Evolutionary conservation across 2,329 filamentous ascomycete species (phyloP), one percentile per base, ranked within the genome.

Genomic region (Fusarium mundagurra): DNA sequence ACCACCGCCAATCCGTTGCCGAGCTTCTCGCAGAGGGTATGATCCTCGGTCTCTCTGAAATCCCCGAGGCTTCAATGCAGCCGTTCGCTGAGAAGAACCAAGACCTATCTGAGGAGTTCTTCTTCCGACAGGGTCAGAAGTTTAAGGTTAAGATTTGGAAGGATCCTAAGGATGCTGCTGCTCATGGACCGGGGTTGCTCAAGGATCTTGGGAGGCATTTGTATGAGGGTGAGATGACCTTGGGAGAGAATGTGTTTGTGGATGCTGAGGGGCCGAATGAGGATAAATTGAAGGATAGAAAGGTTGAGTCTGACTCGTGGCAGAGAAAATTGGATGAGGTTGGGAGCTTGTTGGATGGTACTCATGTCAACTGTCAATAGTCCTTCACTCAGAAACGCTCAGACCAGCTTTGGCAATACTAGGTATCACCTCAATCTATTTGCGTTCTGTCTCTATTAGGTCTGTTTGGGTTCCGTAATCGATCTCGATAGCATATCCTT

Each of bases 11-110:
- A 74, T 6, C 67, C 72, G n/a, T 74, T 64, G 48, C 69, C 61
- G 33, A 62, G 33, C 33, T 68, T 50, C 51, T 77, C 34, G 43
- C 43, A 33, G 22, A 66, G 39, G 45, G 61, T 0, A 68, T 82
- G 22, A 77, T 84, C n/a, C 73, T 84, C 8, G 67, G 78, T 5
- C 64, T 83, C 11, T 72, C 78, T 0, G 74, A 82, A 3, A 77
- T 82, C 4, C 81, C 77, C 17, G 84, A 85, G 51, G 78, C 74
- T 3, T 69, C 83, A 0, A 81, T 84, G 80, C 84, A 85, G 33
- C 83, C 84, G 0, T 83, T 85, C 58, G 77, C 81, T 5, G 64
- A 69, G 22, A 57, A 11, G 3, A 77, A 77, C 22, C 24, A 64
- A 3, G 51, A 63, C 4, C 22, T 77, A 1, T 38, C 45, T 0